Conservation (phyloP, 1,284 basidiomycete genomes). For the Sanghuangporus baumii region DNA sequence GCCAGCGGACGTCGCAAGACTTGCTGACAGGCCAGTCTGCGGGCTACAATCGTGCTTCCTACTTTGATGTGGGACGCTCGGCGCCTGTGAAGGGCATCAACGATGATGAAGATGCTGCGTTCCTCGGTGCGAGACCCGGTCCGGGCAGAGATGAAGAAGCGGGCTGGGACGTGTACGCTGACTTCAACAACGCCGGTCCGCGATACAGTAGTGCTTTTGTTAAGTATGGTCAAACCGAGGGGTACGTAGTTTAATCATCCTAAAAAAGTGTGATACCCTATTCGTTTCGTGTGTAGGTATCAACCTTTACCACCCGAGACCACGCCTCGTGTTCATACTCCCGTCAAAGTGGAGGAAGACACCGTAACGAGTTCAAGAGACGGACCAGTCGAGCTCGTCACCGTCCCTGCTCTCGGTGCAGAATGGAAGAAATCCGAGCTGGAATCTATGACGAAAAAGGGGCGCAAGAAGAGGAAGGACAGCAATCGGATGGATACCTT, state of each 20-base stretch:
- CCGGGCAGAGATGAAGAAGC: slow-evolving; percentile 25
- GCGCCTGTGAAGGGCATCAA: slow-evolving; percentile 70
- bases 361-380: slow-evolving; percentile 22
- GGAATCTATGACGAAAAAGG: slow-evolving; percentile 65
- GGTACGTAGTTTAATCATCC: slow-evolving; percentile 18
- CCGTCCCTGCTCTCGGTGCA: slow-evolving; percentile 80
- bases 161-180: slow-evolving; percentile 81
- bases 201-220: slow-evolving; percentile 64
- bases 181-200: slow-evolving; percentile 87
- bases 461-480: slow-evolving; percentile 49
- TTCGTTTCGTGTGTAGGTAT: slow-evolving; percentile 22
- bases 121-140: slow-evolving; percentile 17
- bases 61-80: slow-evolving; percentile 56
- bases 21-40: slow-evolving; percentile 40
- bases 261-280: not conserved
- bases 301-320: slow-evolving; percentile 25
- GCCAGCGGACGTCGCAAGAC: slow-evolving; percentile 40
- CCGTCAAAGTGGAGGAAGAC: slow-evolving; percentile 34
- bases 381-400: slow-evolving; percentile 72
- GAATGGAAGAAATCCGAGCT: slow-evolving; percentile 82
- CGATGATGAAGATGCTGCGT: slow-evolving; percentile 48
- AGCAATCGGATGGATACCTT: slow-evolving; percentile 54
- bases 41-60: slow-evolving; percentile 66
- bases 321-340: slow-evolving; percentile 9
- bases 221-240: slow-evolving; percentile 25